phyloP scores from a whole-genome alignment of 495 filamentous ascomycete genomes.

The Penicillium pulvis region DNA sequence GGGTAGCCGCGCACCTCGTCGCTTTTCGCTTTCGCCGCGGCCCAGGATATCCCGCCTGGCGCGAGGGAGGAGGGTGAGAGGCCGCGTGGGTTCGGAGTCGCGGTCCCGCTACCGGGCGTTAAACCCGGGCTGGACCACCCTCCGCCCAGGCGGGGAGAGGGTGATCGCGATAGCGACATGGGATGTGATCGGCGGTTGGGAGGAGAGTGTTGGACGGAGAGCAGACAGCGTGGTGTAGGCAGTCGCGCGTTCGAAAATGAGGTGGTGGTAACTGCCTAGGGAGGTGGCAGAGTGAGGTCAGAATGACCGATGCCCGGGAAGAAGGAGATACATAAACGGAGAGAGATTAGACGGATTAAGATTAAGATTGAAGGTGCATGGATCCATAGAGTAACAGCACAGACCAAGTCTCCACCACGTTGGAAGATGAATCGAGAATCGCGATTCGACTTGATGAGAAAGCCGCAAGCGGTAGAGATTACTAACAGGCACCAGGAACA shows the following conservation, averaged over 20 bases:
- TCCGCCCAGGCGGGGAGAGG: constrained; percentile 76
- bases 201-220: neutral
- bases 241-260: neutral
- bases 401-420: constrained; percentile 11
- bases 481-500: neutral
- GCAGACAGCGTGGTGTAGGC: neutral
- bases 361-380: constrained; percentile 9
- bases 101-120: constrained; percentile 66
- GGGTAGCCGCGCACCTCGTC: constrained; percentile 76
- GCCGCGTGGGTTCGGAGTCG: constrained; percentile 68
- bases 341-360: constrained; percentile 20
- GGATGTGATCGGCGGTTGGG: constrained; percentile 23
- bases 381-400: constrained; percentile 11
- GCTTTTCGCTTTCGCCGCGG: constrained; percentile 72
- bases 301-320: constrained; percentile 17
- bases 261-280: neutral
- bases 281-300: constrained; percentile 19
- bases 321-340: constrained; percentile 1
- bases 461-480: constrained; percentile 4
- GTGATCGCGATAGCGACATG: constrained; percentile 86
- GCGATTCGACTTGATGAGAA: neutral
- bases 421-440: neutral
- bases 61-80: constrained; percentile 36
- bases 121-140: constrained; percentile 88
- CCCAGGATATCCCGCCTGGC: constrained; percentile 67